A percentile compares a stretch with the other conserved stretches of the same genome.
Evolutionary conservation across 2,329 filamentous ascomycete genomes (phyloP).

Genomic region (Shiraia bambusicola): DNA sequence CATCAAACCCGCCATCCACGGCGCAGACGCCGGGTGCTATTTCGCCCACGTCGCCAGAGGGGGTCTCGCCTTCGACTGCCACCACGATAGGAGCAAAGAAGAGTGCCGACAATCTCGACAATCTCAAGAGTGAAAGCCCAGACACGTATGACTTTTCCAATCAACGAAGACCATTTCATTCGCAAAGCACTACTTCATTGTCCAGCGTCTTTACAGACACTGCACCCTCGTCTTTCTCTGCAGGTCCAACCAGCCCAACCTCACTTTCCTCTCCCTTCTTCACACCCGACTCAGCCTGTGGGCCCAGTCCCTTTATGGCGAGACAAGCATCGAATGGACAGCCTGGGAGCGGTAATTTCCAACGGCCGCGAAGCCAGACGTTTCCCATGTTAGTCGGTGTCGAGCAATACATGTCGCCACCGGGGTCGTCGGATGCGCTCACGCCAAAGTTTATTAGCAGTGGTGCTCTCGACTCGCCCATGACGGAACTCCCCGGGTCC

Average conservation of each 20-base stretch:
- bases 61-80: conserved; percentile 68
- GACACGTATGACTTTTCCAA: conserved; percentile 62
- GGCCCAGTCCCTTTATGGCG: conserved; percentile 62
- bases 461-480: conserved; percentile 54
- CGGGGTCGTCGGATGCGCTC: conserved; percentile 54
- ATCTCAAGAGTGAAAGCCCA: conserved; percentile 59
- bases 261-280: conserved; percentile 76
- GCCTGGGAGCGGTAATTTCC: conserved; percentile 57
- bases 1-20: conserved; percentile 58
- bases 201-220: conserved; percentile 68
- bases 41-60: conserved; percentile 72
- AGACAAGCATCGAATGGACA: conserved; percentile 52
- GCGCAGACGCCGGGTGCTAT: conserved; percentile 65
- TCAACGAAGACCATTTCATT: conserved; percentile 65
- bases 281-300: conserved; percentile 68
- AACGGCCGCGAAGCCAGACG: conserved; percentile 82
- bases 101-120: conserved; percentile 69
- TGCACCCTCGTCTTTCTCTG: conserved; percentile 67
- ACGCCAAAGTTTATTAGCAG: conserved; percentile 56
- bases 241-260: conserved; percentile 70
- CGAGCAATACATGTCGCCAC: conserved; percentile 58
- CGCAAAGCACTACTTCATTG: conserved; percentile 66
- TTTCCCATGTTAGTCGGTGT: conserved; percentile 70
- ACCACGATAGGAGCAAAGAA: conserved; percentile 62
- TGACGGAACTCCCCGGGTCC: conserved; percentile 48